Percentiles rank a stretch among this genome's conserved stretches.
Evolutionary conservation across 2,329 filamentous ascomycete species (phyloP).

Genomic region (Xylaria sp.): DNA sequence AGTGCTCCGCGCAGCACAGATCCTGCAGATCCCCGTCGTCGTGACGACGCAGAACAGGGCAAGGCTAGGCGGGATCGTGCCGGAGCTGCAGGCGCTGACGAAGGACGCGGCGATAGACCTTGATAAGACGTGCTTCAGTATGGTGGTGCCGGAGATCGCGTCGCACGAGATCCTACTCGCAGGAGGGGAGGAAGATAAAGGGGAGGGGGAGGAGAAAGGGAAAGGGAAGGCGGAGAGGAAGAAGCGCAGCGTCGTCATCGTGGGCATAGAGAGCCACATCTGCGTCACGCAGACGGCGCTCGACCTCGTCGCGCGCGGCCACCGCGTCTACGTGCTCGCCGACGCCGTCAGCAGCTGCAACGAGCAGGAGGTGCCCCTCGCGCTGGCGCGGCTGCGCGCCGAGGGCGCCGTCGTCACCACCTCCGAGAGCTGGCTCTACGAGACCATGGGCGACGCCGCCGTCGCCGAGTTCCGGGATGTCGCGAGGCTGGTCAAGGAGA

Average conservation of each 20-base stretch:
- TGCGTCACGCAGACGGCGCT: conserved; percentile 93
- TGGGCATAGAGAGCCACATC: conserved; percentile 94
- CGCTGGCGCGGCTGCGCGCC: conserved; percentile 77
- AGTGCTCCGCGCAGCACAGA: conserved; percentile 70
- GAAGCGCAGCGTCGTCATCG: conserved; percentile 73
- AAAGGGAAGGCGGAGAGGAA: too few species aligned
- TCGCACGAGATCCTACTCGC: conserved; percentile 45
- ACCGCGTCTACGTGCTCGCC: conserved; percentile 85
- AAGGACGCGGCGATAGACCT: conserved; percentile 64
- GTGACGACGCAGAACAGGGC: conserved; percentile 85
- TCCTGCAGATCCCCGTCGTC: conserved; percentile 80
- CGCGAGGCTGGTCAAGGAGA: conserved; percentile 82
- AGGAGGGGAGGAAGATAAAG: neutral
- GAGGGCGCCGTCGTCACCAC: conserved; percentile 84
- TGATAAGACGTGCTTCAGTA: conserved; percentile 93
- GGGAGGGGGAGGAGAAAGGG: neutral
- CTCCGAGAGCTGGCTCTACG: conserved; percentile 90
- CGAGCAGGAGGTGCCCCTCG: conserved; percentile 80
- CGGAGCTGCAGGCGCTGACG: conserved; percentile 71
- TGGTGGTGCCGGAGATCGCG: conserved; percentile 76
- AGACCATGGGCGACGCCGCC: conserved; percentile 84
- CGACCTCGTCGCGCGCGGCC: conserved; percentile 75
- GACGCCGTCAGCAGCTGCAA: conserved; percentile 93
- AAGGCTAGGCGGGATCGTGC: conserved; percentile 82
- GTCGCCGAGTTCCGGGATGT: conserved; percentile 78